Evolutionary conservation across 2,329 filamentous ascomycete genomes (phyloP), one percentile per base, ranked within the genome.

Genomic region (Botrytis pseudocinerea): DNA sequence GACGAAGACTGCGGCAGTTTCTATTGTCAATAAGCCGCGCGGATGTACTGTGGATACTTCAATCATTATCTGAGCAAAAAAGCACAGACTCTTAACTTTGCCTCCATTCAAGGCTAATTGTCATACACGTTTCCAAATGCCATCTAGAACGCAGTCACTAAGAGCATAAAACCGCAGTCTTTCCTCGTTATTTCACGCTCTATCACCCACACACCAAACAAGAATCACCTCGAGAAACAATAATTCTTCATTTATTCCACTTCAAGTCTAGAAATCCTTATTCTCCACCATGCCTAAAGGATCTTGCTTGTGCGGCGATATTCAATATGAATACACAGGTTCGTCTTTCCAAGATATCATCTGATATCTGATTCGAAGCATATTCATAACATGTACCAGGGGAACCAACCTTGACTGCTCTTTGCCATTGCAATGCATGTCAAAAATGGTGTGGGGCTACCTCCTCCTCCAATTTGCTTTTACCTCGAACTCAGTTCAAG

Each of bases 351-450:
- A 35, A 9, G 20, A 4, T 28, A 35, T 32, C 16, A 35, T 60
- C 18, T 60, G 25, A 10, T 25, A 10, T 10, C 25, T 35, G 1
- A 20, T 35, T 38, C 8, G 2, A 38, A 22, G 4, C 20, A 35
- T 4, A 60, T 38, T 10, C 12, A 9, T 60, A 35, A 60, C 20
- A 25, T 22, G 4, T 35, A 38, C 9, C 70, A 86, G 85, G 82
- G 18, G 83, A 86, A 54, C 79, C 83, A 6, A 81, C 79, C 25
- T 71, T 80, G 5, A 84, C 82, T 28, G 85, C 85, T 10, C 80
- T 88, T 48, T 88, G 87, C 80, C 85, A 88, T 77, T 87, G 86
- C 78, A 76, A 78, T 20, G 86, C 88, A 74, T 88, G 86, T 78
- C 86, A 88, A 75, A 88, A 89, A 83, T 85, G 84, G 77, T 65